Evolutionary conservation across 345 rosid species (phyloP).

Genomic region (Bruguiera sexangula): DNA sequence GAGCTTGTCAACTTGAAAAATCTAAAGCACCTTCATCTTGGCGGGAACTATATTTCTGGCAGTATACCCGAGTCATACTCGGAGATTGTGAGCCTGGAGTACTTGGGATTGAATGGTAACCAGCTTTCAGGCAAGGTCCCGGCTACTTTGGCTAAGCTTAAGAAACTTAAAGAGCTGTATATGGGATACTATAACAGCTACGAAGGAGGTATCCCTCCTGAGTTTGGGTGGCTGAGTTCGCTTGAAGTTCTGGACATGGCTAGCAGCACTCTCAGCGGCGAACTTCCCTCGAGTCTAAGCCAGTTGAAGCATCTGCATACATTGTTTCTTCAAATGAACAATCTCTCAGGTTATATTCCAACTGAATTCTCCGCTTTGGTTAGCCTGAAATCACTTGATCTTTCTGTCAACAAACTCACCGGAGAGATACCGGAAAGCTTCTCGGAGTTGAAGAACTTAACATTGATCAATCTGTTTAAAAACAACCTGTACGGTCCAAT

Average conservation of each 20-base stretch:
- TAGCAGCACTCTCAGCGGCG: slow-evolving; percentile 62
- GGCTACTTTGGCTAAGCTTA: slow-evolving; percentile 50
- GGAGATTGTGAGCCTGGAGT: slow-evolving; percentile 63
- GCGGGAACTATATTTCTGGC: slow-evolving; percentile 78
- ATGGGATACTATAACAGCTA: slow-evolving; percentile 62
- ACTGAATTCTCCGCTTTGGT: slow-evolving; percentile 58
- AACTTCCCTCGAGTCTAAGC: slow-evolving; percentile 60
- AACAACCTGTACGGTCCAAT: slow-evolving; percentile 64
- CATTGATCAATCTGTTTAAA: slow-evolving; percentile 57
- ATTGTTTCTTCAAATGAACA: slow-evolving; percentile 71
- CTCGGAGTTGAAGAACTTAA: slow-evolving; percentile 39
- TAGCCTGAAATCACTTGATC: slow-evolving; percentile 69
- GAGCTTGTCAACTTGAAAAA: slow-evolving; percentile 47
- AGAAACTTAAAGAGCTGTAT: slow-evolving; percentile 49
- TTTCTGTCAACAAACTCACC: slow-evolving; percentile 54
- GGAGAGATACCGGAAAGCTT: slow-evolving; percentile 78
- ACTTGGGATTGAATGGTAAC: slow-evolving; percentile 57
- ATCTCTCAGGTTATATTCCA: slow-evolving; percentile 67
- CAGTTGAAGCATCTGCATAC: slow-evolving; percentile 51
- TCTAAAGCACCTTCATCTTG: slow-evolving; percentile 54
- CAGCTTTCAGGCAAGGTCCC: slow-evolving; percentile 54
- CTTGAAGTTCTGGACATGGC: slow-evolving; percentile 71
- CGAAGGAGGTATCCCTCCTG: slow-evolving; percentile 65
- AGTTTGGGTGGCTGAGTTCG: slow-evolving; percentile 53
- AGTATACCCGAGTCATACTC: slow-evolving; percentile 66